Base-by-base conservation (phyloP, 345 rosid species). In the Dipteronia sinensis region DNA sequence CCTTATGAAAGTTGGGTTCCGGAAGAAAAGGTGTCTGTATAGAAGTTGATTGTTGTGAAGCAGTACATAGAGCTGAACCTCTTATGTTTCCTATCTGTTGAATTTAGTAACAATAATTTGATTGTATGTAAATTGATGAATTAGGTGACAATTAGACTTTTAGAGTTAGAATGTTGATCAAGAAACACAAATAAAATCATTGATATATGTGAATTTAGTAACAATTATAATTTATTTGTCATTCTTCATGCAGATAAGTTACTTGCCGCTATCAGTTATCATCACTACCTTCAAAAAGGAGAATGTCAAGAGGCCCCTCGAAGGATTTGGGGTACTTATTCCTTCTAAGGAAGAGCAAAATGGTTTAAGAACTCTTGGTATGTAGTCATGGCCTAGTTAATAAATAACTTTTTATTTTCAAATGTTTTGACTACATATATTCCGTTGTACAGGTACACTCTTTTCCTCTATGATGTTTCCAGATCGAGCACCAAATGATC, bases 381-480 rank as follows among this genome's bases (percentile, higher is more conserved):
- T 72, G 67, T 49, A 77, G 65, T 31, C 34, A 27, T 66, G 55
- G 58, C 75, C 7, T 20, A 62, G 63, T 34, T 51, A 47, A 63
- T 29, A 13, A 20, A 12, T 47, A 29, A 6, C 72, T 34, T 4
- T 25, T 61, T 6, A 19, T 40, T 69, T 23, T 56, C 59, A 34
- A 23, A 7, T 47, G 23, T 53, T 58, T 64, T 72, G 29, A 65
- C 29, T 59, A 38, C 23, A 65, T 7, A 65, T 31, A 72, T 55
- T 34, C 55, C 63, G 51, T 67, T 64, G 75, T 73, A 65, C 87
- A 95, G 99, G 99, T 76, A 93, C 99, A 70, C 94, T 93, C 17
- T 95, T 95, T 86, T 93, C 99, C 40, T 95, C 99, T 47, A 81
- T 88, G 89, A 95, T 93, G 98, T 95, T 95, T 84, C 97, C 99